These are phyloP conservation scores for Endocalyx cinctus DNA, from an alignment of 2,329 filamentous ascomycete species.

Conservation along the genomic window DNA sequence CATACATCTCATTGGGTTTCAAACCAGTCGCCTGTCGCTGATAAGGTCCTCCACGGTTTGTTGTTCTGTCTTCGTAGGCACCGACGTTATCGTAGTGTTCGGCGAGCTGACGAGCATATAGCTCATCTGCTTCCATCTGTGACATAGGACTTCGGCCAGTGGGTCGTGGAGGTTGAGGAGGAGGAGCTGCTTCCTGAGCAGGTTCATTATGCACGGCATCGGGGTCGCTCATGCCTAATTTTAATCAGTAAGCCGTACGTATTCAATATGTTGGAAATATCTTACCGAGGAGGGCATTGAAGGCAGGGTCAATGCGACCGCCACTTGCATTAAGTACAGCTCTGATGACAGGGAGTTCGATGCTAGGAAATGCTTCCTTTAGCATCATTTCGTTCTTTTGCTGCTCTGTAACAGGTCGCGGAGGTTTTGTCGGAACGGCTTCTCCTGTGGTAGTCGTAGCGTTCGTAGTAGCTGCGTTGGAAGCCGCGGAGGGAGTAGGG, in stretches of 20 bases:
- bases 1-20: conserved; percentile 53
- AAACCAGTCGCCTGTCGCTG: conserved; percentile 48
- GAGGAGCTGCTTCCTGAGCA: conserved; percentile 56
- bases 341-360: conserved; percentile 76
- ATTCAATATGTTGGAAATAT: not conserved
- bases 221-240: conserved; percentile 71
- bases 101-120: conserved; percentile 86
- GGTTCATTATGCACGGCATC: conserved; percentile 55
- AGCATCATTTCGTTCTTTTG: conserved; percentile 85
- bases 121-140: conserved; percentile 86
- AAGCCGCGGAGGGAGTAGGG: conserved; percentile 17
- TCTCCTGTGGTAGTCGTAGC: conserved; percentile 30
- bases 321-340: conserved; percentile 83
- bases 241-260: conserved; percentile 13
- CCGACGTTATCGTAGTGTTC: conserved; percentile 75
- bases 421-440: conserved; percentile 69
- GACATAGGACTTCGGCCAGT: conserved; percentile 58
- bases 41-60: conserved; percentile 34
- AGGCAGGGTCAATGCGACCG: conserved; percentile 86
- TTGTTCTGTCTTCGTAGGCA: conserved; percentile 53
- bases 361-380: conserved; percentile 86
- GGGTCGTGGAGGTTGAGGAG: conserved; percentile 76
- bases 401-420: conserved; percentile 72
- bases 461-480: conserved; percentile 32
- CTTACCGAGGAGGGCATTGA: conserved; percentile 85